phyloP scores from a whole-genome alignment of 345 rosid species.

The Rubroshorea leprosula region DNA sequence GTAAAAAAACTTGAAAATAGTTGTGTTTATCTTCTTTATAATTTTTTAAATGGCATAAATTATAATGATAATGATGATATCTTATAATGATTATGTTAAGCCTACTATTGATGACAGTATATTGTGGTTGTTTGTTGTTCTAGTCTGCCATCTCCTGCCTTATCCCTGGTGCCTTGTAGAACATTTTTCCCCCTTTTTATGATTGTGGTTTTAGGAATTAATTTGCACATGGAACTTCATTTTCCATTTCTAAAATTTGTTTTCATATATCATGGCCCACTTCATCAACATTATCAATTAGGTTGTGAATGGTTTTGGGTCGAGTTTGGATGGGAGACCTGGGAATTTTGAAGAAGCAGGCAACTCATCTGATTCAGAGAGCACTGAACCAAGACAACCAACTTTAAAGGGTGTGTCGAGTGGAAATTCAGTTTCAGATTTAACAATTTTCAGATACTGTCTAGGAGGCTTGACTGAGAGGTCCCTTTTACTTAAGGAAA shows the following conservation, averaged over 20 bases:
- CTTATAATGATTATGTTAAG: no score
- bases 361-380: slow-evolving; percentile 57
- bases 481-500: slow-evolving; percentile 71
- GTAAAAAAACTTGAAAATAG: no score
- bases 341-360: slow-evolving; percentile 36
- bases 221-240: no score
- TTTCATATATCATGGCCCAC: no score
- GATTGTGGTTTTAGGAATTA: neutral
- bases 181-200: slow-evolving; percentile 1
- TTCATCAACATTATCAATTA: no score
- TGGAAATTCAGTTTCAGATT: slow-evolving; percentile 52
- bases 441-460: slow-evolving; percentile 65
- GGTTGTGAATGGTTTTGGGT: slow-evolving; percentile 28
- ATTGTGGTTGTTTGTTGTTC: no score
- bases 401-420: slow-evolving; percentile 29
- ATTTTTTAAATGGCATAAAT: no score
- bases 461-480: slow-evolving; percentile 69
- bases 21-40: no score
- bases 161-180: neutral
- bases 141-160: neutral
- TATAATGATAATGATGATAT: no score
- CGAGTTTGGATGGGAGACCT: slow-evolving; percentile 27
- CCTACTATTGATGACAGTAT: no score
- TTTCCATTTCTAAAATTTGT: no score
- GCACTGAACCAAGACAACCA: slow-evolving; percentile 45